Evolutionary conservation across 2,329 filamentous ascomycete species (phyloP).

Genomic region (Fusarium multiceps): DNA sequence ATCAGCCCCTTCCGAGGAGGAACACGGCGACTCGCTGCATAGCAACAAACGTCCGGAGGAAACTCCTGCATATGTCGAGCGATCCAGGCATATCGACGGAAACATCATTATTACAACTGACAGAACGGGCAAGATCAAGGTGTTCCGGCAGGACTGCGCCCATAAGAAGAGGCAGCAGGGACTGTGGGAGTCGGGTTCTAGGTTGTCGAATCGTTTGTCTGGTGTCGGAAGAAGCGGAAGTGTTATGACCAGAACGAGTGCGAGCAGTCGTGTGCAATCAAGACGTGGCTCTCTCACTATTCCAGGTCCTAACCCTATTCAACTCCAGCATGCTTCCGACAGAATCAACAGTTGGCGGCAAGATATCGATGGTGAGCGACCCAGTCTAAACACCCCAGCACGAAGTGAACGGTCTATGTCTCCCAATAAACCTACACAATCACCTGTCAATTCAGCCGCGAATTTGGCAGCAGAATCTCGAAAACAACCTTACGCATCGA

Average conservation of each 20-base stretch:
- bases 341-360: constrained; percentile 91
- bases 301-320: constrained; percentile 44
- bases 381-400: constrained; percentile 54
- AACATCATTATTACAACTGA: constrained; percentile 95
- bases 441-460: constrained; percentile 52
- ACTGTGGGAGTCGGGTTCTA: constrained; percentile 80
- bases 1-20: constrained; percentile 52
- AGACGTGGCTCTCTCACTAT: constrained; percentile 65
- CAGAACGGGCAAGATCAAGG: constrained; percentile 87
- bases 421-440: constrained; percentile 58
- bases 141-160: constrained; percentile 95
- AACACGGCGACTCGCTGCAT: constrained; percentile 50
- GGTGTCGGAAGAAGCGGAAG: constrained; percentile 70
- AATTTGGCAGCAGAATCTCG: constrained; percentile 61
- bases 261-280: constrained; percentile 60
- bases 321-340: constrained; percentile 65
- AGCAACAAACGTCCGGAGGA: constrained; percentile 66
- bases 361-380: constrained; percentile 60
- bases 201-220: constrained; percentile 76
- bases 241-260: constrained; percentile 65
- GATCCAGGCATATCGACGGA: constrained; percentile 80
- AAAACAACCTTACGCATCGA: constrained; percentile 55
- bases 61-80: constrained; percentile 80
- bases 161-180: constrained; percentile 80
- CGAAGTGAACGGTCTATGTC: constrained; percentile 68